Conservation (phyloP, 2,329 filamentous ascomycete genomes). For the Beauveria australis region DNA sequence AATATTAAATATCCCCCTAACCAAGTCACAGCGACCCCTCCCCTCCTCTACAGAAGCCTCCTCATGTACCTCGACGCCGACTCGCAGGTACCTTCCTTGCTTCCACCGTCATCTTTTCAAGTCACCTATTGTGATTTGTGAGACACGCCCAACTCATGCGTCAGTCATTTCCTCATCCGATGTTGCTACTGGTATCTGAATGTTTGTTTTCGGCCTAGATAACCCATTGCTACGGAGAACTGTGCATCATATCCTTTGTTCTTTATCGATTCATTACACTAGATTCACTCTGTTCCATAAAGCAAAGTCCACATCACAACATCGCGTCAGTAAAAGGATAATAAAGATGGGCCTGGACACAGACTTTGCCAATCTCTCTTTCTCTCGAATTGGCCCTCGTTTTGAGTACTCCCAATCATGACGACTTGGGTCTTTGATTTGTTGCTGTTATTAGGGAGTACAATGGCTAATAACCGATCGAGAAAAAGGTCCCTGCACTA, state of each 20-base stretch:
- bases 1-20: neutral
- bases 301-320: too few species aligned
- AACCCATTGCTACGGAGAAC: too few species aligned
- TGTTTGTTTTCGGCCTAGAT: too few species aligned
- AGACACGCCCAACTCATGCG: neutral
- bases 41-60: neutral
- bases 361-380: neutral
- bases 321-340: neutral
- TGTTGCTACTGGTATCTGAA: too few species aligned
- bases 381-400: neutral
- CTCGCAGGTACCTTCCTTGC: slow-evolving; percentile 4
- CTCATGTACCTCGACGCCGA: slow-evolving; percentile 1
- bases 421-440: too few species aligned
- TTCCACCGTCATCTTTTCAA: neutral
- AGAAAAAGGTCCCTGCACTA: too few species aligned
- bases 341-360: neutral
- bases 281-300: too few species aligned
- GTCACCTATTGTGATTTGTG: neutral
- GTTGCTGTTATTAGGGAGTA: too few species aligned
- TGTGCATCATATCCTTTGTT: too few species aligned
- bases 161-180: neutral
- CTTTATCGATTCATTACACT: too few species aligned
- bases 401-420: too few species aligned
- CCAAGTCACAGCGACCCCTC: neutral
- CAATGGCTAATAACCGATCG: too few species aligned